Evolutionary conservation across 2,329 filamentous ascomycete genomes (phyloP).

Genomic region (Cercospora zeina): DNA sequence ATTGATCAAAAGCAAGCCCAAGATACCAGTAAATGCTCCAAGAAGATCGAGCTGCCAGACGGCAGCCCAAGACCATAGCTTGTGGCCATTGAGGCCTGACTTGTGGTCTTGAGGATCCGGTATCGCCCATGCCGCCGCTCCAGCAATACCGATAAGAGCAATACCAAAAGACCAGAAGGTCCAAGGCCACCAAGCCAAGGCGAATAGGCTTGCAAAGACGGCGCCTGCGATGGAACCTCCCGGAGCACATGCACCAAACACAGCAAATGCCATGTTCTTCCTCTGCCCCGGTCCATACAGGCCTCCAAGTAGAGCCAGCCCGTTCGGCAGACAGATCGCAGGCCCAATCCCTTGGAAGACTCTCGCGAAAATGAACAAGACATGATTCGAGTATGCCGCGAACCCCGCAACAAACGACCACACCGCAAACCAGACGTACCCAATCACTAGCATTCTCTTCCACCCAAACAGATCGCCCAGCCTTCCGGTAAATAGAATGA

Average conservation of each 20-base stretch:
- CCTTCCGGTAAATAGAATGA: slow-evolving; percentile 49
- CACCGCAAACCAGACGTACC: slow-evolving; percentile 44
- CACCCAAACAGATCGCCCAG: slow-evolving; percentile 49
- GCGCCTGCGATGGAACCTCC: slow-evolving; percentile 41
- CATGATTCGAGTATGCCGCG: slow-evolving; percentile 38
- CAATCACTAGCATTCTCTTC: slow-evolving; percentile 46
- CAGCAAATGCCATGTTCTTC: slow-evolving; percentile 44
- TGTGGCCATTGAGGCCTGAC: slow-evolving; percentile 22
- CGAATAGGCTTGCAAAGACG: slow-evolving; percentile 39
- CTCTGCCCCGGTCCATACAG: slow-evolving; percentile 39
- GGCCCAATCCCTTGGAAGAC: slow-evolving; percentile 46
- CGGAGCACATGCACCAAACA: slow-evolving; percentile 42
- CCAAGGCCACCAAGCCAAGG: slow-evolving; percentile 39
- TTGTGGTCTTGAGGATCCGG: slow-evolving; percentile 31
- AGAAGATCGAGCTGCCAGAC: slow-evolving; percentile 32
- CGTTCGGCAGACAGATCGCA: slow-evolving; percentile 42
- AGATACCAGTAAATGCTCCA: slow-evolving; percentile 34
- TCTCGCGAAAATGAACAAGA: slow-evolving; percentile 42
- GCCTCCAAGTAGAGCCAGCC: slow-evolving; percentile 41
- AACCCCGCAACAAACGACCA: slow-evolving; percentile 47
- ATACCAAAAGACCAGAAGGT: slow-evolving; percentile 32
- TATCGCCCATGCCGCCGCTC: slow-evolving; percentile 31
- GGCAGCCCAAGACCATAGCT: slow-evolving; percentile 19
- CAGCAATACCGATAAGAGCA: slow-evolving; percentile 24
- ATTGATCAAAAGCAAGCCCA: slow-evolving; percentile 37